phyloP scores from a whole-genome alignment of 805 yeast species.

The Dipodascopsis uninucleata region DNA sequence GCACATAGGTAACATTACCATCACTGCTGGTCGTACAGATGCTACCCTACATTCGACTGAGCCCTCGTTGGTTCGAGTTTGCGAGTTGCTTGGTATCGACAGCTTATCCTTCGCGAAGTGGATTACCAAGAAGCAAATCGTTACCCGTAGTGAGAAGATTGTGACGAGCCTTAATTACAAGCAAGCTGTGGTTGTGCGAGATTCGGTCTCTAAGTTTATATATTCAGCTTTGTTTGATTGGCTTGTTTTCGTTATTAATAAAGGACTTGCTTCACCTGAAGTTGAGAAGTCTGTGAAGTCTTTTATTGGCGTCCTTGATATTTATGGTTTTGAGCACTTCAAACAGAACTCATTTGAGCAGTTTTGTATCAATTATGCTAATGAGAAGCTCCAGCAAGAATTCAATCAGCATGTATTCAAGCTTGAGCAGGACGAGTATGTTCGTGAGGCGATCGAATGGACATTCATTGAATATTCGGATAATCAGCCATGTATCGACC shows the following conservation, averaged over 20 bases:
- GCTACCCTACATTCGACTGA: conserved; percentile 82
- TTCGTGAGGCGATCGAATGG: conserved; percentile 92
- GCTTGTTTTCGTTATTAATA: conserved; percentile 81
- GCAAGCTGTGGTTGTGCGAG: conserved; percentile 88
- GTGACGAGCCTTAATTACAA: conserved; percentile 73
- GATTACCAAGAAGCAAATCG: conserved; percentile 87
- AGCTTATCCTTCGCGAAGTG: conserved; percentile 75
- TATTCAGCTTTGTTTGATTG: conserved; percentile 92
- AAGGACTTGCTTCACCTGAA: conserved; percentile 74
- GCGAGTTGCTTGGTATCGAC: conserved; percentile 79
- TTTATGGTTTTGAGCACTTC: conserved; percentile 96
- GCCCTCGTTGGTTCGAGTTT: conserved; percentile 75
- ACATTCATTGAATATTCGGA: conserved; percentile 92
- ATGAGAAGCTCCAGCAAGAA: conserved; percentile 95
- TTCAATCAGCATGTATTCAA: conserved; percentile 97
- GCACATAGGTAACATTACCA: conserved; percentile 88
- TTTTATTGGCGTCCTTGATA: conserved; percentile 95
- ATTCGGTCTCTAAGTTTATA: conserved; percentile 93
- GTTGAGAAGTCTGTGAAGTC: conserved; percentile 56
- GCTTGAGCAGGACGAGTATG: conserved; percentile 92
- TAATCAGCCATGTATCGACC: conserved; percentile 92
- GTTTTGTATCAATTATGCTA: conserved; percentile 94
- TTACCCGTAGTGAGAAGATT: conserved; percentile 89
- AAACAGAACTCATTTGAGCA: conserved; percentile 93
- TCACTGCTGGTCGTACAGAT: conserved; percentile 78